Conservation (phyloP, 2,329 filamentous ascomycete species). For the Colletotrichum acutatum region DNA sequence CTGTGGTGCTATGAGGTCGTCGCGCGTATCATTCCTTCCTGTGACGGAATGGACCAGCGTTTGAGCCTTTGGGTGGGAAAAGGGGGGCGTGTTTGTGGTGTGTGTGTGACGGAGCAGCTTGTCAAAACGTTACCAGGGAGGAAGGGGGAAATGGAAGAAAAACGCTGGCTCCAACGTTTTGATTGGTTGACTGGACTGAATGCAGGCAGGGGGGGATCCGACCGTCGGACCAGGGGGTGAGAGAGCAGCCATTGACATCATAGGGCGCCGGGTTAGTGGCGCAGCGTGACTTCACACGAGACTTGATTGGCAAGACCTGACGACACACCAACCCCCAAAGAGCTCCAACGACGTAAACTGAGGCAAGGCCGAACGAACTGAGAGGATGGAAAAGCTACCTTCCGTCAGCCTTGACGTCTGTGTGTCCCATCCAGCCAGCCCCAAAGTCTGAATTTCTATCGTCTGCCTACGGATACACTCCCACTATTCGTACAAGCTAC, state of each 20-base stretch:
- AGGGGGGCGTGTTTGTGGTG: neutral
- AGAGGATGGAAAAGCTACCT: neutral
- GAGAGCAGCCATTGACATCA: slow-evolving; percentile 18
- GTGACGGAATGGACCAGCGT: slow-evolving; percentile 34
- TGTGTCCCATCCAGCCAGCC: slow-evolving; percentile 6
- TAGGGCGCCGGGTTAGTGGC: slow-evolving; percentile 25
- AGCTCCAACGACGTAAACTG: slow-evolving; percentile 24
- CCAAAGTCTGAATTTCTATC: neutral
- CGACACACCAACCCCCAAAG: slow-evolving; percentile 24
- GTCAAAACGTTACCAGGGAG: slow-evolving; percentile 27
- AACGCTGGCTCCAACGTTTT: slow-evolving; percentile 7
- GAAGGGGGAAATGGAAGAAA: neutral
- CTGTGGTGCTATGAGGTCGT: slow-evolving; percentile 32
- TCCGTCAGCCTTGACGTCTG: slow-evolving; percentile 36
- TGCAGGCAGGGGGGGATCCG: slow-evolving; percentile 14
- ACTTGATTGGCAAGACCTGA: slow-evolving; percentile 30
- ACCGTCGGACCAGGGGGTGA: slow-evolving; percentile 13
- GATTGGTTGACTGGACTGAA: slow-evolving; percentile 7
- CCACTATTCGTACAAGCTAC: neutral
- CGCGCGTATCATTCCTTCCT: slow-evolving; percentile 27
- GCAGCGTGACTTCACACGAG: slow-evolving; percentile 30
- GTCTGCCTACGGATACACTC: neutral
- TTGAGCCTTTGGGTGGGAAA: slow-evolving; percentile 15
- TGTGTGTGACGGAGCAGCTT: slow-evolving; percentile 22
- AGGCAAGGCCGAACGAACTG: slow-evolving; percentile 7